Base-by-base conservation (phyloP, 306 rosid species). In the Pachyrhizus erosus region DNA sequence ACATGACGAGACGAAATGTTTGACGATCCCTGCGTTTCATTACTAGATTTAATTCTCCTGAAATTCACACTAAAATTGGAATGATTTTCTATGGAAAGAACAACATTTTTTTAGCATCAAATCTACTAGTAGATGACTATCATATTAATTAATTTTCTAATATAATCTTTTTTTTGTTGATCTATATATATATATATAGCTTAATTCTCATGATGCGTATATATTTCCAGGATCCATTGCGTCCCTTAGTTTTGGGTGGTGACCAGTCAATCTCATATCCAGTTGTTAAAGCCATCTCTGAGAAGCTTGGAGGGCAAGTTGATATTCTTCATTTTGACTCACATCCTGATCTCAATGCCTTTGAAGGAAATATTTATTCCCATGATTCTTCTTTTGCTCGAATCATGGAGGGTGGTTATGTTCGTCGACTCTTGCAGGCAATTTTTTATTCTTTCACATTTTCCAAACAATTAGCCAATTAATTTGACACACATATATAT, bases 371-470 rank as follows among this genome's bases (percentile, higher is more conserved):
- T 73, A 82, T 85, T 46, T 93, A 91, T 77, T 95, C 97, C 0
- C 98, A 93, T 75, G 98, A 97, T 46, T 95, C 98, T 77, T 89
- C 98, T 23, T 95, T 95, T 90, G 98, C 98, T 73, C 92, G 98
- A 51, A 89, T 95, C 60, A 93, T 95, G 98, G 98, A 95, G 84
- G 98, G 98, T 51, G 89, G 91, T 83, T 93, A 93, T 88, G 98
- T 88, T 73, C 84, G 98, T 69, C 86, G 94, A 18, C 98, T 95
- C 31, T 89, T 95, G 89, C 98, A 94, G 97, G 98, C 86, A 87
- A 82, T 18, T 81, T 81, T 58, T 82, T 43, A 12, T 43, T 43
- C 49, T 43, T 12, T 43, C 1, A 10, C 2, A 43, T 43, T 43
- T 43, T 43, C 11, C 11, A 40, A n/a, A n/a, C n/a, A n/a, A n/a